phyloP scores from a whole-genome alignment of 2,329 filamentous ascomycete genomes.

The Metarhizium rileyi region DNA sequence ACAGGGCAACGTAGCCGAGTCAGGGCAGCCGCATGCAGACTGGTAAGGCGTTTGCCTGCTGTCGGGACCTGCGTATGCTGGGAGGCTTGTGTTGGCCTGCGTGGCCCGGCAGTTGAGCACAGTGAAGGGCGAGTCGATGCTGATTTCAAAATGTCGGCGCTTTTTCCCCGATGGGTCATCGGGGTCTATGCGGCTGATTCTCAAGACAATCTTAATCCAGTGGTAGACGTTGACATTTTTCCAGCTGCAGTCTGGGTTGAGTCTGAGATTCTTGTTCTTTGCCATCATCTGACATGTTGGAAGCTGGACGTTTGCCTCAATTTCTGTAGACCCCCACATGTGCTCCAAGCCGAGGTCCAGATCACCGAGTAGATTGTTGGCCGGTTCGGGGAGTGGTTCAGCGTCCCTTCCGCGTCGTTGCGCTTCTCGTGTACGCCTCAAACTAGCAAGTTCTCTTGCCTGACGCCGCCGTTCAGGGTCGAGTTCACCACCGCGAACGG shows the following conservation, averaged over 20 bases:
- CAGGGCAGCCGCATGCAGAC: constrained; percentile 44
- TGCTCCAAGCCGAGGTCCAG: constrained; percentile 59
- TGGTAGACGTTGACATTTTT: constrained; percentile 90
- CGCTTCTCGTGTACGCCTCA: constrained; percentile 45
- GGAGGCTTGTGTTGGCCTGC: constrained; percentile 76
- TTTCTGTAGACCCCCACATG: constrained; percentile 80
- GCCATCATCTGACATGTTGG: constrained; percentile 83
- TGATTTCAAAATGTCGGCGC: constrained; percentile 87
- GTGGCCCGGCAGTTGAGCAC: constrained; percentile 91
- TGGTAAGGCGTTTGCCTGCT: constrained; percentile 35
- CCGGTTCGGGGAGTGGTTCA: constrained; percentile 37
- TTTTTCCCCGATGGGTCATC: constrained; percentile 62
- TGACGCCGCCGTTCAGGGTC: constrained; percentile 36
- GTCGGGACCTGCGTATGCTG: constrained; percentile 58
- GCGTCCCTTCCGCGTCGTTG: constrained; percentile 28
- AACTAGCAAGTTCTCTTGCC: constrained; percentile 36
- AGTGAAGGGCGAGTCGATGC: constrained; percentile 90
- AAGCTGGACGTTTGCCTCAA: constrained; percentile 88
- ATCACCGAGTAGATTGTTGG: constrained; percentile 70
- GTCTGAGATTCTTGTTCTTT: constrained; percentile 51
- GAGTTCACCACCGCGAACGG: constrained; percentile 73
- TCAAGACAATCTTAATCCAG: constrained; percentile 97
- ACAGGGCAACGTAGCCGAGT: constrained; percentile 39
- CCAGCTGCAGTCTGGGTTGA: constrained; percentile 89
- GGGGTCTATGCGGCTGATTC: constrained; percentile 74